Conservation (phyloP, 2,329 filamentous ascomycete species). For the Epichloe aotearoae region DNA sequence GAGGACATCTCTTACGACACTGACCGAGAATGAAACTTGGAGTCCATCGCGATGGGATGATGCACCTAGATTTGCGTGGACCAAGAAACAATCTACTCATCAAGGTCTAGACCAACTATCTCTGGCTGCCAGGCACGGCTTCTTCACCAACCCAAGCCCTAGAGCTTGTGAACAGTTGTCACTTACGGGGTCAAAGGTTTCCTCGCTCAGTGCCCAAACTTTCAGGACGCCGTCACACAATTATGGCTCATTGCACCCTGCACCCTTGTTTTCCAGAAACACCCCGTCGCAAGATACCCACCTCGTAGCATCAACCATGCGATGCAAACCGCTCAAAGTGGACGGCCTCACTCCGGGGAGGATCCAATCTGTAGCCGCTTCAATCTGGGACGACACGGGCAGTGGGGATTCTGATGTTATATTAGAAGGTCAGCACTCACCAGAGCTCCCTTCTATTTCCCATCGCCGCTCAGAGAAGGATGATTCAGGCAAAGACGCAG, state of each 20-base stretch:
- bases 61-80: background rate
- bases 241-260: background rate
- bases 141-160: background rate
- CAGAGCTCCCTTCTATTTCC: background rate
- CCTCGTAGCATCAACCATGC: background rate
- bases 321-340: background rate
- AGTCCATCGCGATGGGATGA: background rate
- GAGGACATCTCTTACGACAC: slow-evolving; percentile 1
- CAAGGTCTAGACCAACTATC: background rate
- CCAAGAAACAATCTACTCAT: background rate
- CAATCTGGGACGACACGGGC: background rate
- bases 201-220: background rate
- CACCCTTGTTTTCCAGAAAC: background rate
- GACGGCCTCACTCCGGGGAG: background rate
- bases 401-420: background rate
- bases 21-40: background rate
- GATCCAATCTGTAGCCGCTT: slow-evolving; percentile 1
- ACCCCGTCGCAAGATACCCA: too few relatives aligned
- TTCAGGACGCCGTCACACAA: background rate
- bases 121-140: background rate
- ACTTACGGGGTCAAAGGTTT: background rate
- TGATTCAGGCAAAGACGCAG: background rate
- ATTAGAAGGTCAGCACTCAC: background rate
- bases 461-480: background rate
- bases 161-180: background rate